Base-by-base conservation (phyloP, 2,329 filamentous ascomycete genomes). In the Fusarium hostae region DNA sequence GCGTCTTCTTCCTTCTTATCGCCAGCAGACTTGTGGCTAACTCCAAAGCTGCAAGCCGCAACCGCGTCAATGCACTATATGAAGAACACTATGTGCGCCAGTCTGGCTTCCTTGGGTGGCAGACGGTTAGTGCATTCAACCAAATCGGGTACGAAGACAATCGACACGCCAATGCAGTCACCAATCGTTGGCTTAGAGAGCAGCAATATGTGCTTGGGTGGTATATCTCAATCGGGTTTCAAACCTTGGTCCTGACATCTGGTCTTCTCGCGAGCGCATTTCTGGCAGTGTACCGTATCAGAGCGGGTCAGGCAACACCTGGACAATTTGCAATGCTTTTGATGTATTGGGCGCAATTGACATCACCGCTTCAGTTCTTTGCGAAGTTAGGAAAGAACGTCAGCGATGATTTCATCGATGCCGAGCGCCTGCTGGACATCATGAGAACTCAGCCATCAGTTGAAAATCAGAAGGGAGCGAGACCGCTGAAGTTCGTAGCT, bases 321-420 rank as follows among this genome's bases (percentile, higher is more conserved):
- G 91, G 91, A 60, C 86, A 91, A 70, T 93, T 94, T 73, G 89
- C 92, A 60, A 89, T 90, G 81, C 83, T 94, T 20, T 81, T 94
- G 66, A 91, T 90, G 58, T 94, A 94, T 79, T 93, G 93, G 91
- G 87, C 87, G 22, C 91, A 94, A 76, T 84, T 94, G 40, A 91
- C 91, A 47, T 86, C 88, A 4, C 92, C 92, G 4, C 84, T 94
- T 58, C 90, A 90, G 71, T 93, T 92, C 79, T 93, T 94, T 76
- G 86, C 87, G 10, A 81, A 82, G 22, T 80, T 90, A 32, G 87
- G 88, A 10, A 88, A 87, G 75, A 86, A 80, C 52, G 84, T 90
- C 68, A 87, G 87, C 62, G 84, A 85, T 67, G 85, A 88, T 62
- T 82, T 90, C 39, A 86, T 90, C 47, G 84, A 89, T 62, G 87